Evolutionary conservation across 176 grass and related monocot species (phyloP).

Genomic region (Secale cereale): DNA sequence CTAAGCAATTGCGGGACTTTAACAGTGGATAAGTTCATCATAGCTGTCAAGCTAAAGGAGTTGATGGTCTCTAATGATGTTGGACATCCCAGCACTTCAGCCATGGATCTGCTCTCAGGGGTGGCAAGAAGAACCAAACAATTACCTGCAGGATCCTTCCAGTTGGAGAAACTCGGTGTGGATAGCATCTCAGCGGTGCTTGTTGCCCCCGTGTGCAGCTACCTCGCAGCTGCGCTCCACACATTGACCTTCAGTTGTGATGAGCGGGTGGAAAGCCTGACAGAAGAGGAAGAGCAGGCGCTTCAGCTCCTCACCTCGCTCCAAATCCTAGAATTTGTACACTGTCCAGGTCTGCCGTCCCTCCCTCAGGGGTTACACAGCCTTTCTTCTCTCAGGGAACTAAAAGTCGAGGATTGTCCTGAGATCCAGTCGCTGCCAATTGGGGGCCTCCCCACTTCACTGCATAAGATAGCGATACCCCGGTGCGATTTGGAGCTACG

Average conservation of each 20-base stretch:
- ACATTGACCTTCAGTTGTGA: neutral
- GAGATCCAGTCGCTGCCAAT: too few species aligned
- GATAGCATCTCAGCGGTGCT: neutral
- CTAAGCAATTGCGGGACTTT: neutral
- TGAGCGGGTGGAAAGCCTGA: neutral
- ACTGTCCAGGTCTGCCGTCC: too few species aligned
- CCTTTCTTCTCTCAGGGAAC: too few species aligned
- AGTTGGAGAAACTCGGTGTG: neutral
- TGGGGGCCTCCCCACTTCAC: too few species aligned
- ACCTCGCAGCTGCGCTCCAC: neutral
- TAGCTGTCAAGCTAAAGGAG: neutral
- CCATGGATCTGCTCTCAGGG: neutral
- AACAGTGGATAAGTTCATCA: neutral
- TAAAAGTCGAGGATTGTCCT: too few species aligned
- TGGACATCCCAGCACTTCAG: neutral
- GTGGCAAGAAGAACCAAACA: neutral
- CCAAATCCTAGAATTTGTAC: too few species aligned
- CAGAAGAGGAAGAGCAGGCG: neutral
- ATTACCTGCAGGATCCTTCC: neutral
- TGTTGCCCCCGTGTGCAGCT: neutral
- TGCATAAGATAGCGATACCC: too few species aligned
- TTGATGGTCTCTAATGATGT: neutral
- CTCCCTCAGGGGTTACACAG: too few species aligned
- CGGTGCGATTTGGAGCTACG: too few species aligned
- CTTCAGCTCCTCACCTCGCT: constrained; percentile 9